Evolutionary conservation across 169 alveolate genomes (phyloP), one percentile per base, ranked within the genome.

Genomic region (Plasmodium fragile): DNA sequence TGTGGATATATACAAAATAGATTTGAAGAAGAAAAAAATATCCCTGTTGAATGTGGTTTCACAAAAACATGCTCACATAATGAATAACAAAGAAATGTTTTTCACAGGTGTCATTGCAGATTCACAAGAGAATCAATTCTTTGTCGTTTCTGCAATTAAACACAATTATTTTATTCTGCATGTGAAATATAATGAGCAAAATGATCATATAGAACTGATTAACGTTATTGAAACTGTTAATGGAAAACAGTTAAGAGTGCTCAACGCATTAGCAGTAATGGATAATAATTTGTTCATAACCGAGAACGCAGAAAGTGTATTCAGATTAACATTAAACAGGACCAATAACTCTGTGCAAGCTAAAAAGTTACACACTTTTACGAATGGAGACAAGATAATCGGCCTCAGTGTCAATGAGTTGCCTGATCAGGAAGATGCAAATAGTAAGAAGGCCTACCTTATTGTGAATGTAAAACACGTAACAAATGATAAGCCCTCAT

Each of bases 21-120:
- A 89, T 89, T 16, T 41, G 1, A 59, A 89, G 39, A 89, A 78
- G 10, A 78, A 79, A n/a, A 89, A 22, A 32, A 11, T 89, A 78
- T 59, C 72, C 4, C 0, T 45, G 1, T 13, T 69, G 32, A 13
- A 22, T 16, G 53, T 79, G 0, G 13, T 28, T 3, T 1, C 39
- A 5, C 45, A n/a, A 7, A 79, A 89, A 30, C n/a, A 89, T 89
- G 72, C 16, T 0, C 25, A 69, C 16, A 65, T 79, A n/a, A 22
- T 55, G 22, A 89, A 89, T 0, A 89, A 89, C 52, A 52, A 77
- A 2, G 85, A 85, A 6, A 65, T 89, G 73, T 89, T 77, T 41
- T 89, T 55, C 69, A 59, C 94, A 16, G 81, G 91, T 10, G 11
- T 89, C 3, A 13, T 89, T 4, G 34, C 91, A 7, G 94, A 80